Evolutionary conservation across 1,139 yeast species (phyloP), one percentile per base, ranked within the genome.

Genomic region (Debaryomycetaceae sp.): DNA sequence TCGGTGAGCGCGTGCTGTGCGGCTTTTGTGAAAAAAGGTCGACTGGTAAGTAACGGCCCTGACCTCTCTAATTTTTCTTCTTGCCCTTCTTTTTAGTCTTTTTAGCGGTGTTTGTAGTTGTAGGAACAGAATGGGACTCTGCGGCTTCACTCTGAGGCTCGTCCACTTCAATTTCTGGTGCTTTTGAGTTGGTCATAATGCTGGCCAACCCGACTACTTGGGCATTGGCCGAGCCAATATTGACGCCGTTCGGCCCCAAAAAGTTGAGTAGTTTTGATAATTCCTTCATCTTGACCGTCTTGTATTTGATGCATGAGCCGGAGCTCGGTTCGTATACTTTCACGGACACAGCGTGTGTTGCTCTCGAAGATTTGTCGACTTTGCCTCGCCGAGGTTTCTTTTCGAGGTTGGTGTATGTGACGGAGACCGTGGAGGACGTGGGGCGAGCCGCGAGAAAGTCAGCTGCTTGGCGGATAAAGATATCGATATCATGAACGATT

Each of bases 181-280:
- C 13, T 22, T 7, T 12, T 4, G 48, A 46, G 37, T 62, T 63
- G 31, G 59, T 49, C 68, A 64, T 62, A 26, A 62, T 39, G 36
- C 66, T 56, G 13, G 65, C 56, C 36, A 60, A 49, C 2, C 70
- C 71, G 7, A 52, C 43, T 19, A 46, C 41, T 30, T 57, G 51
- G 18, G 28, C 36, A 22, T 7, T 22, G 13, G 13, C 24, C 8
- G 10, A 8, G n/a, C 13, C 13, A 23, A 60, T 45, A 37, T 55
- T 65, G 12, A 81, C 80, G 3, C 92, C 90, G 36, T 71, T 66
- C 4, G 96, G 95, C 0, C 96, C 96, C 30, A 86, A 49, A n/a
- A 87, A 85, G 23, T 83, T 73, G 49, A 85, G 57, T 20, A 87
- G 51, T 43, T 90, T 69, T 13, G 90, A 77, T 25, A 87, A 68